Evolutionary conservation across 805 yeast genomes (phyloP), one percentile per base, ranked within the genome.

Genomic region (Teunomyces lycoperdinae): DNA sequence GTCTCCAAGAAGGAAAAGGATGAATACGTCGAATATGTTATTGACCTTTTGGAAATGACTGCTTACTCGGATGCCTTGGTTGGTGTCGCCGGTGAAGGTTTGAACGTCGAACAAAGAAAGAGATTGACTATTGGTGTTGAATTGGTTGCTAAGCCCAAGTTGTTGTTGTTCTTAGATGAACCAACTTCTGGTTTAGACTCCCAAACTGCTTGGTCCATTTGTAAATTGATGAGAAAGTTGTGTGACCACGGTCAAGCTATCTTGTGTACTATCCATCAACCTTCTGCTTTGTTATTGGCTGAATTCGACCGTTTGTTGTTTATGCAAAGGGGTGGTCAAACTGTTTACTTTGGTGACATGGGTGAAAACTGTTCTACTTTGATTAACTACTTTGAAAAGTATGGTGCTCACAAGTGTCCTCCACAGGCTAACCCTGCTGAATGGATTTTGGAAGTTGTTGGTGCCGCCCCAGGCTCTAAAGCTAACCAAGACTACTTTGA

Each of bases 321-420:
- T 56, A 72, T 87, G 61, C 83, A 83, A 55, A 80, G 76, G 53
- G 95, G 95, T 63, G 95, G 95, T 54, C 71, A 76, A 58, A 87
- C 91, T 53, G 92, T 85, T 29, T 87, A 87, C 66, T 87, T 85
- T 62, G 95, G 95, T 57, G 90, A 85, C 53, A 80, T 86, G 57
- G 94, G 94, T 54, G 71, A 75, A 50, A 78, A 80, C 61, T 84
- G 87, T 44, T 49, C 56, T 33, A 71, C 82, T 2, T 71, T 87
- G 64, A 78, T 83, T 40, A 63, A 73, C 48, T 87, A 86, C 64
- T 86, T 86, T 59, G 91, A 86, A 68, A 76, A 76, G 55, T 68
- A 84, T 61, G 87, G 96, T 31, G 89, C 91, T 35, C 55, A 53
- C 48, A 50, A 49, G 10, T 58, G 62, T 49, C 61, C 48, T 46